A percentile compares a stretch with the other conserved stretches of the same genome.
These are phyloP conservation scores for Ustilago nuda DNA, from an alignment of 1,284 basidiomycete species.

Conservation along the genomic window DNA sequence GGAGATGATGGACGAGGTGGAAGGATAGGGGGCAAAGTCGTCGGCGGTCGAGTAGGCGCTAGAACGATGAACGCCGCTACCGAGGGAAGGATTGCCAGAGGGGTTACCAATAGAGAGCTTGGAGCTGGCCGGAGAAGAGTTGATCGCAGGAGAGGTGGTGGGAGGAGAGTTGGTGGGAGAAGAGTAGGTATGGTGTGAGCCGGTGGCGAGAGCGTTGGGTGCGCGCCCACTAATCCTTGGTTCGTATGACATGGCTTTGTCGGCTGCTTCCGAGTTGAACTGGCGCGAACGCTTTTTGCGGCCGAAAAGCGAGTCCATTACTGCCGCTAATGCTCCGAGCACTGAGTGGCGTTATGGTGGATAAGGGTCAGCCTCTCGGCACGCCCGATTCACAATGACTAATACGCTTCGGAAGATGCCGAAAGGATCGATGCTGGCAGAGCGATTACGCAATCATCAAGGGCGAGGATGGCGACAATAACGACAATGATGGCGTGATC, in stretches of 20 bases:
- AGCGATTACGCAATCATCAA: conserved; percentile 13
- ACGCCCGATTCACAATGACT: neutral
- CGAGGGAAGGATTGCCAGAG: conserved; percentile 40
- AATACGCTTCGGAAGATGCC: neutral
- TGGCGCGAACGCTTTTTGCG: conserved; percentile 58
- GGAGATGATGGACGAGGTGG: conserved; percentile 40
- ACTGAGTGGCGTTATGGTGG: neutral
- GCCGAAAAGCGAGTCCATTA: conserved; percentile 56
- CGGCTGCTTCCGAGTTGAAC: conserved; percentile 51
- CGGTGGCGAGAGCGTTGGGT: conserved; percentile 31
- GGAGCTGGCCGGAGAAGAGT: conserved; percentile 9
- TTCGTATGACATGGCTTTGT: conserved; percentile 57
- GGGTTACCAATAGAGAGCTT: conserved; percentile 48
- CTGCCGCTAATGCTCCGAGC: neutral
- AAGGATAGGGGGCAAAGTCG: conserved; percentile 24
- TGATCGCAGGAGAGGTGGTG: neutral
- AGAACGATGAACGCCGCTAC: conserved; percentile 39
- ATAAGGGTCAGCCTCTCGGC: neutral
- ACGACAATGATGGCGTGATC: neutral
- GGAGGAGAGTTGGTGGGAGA: conserved; percentile 19
- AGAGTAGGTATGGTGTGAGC: conserved; percentile 1
- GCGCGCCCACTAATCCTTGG: conserved; percentile 44
- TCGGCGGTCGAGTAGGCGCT: conserved; percentile 37
- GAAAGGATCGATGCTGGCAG: conserved; percentile 7
- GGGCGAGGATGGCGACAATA: conserved; percentile 4